Base-by-base conservation (phyloP, 495 filamentous ascomycete genomes). In the Penicillium desertorum region DNA sequence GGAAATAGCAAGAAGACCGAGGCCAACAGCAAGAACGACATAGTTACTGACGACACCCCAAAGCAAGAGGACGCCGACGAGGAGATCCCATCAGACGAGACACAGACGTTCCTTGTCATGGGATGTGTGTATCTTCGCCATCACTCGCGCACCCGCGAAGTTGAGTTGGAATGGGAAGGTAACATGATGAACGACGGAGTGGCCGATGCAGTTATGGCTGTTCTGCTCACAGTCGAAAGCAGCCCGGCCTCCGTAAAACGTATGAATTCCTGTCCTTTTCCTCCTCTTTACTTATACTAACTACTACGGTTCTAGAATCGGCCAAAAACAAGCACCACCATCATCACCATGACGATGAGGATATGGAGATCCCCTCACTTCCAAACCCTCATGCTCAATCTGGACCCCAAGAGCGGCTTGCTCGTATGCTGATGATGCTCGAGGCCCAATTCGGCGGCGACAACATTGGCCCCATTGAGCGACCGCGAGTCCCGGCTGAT, bases 181-280 rank as follows among this genome's bases (percentile, higher is more conserved):
- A 98, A 96, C 66, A 88, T 96, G 82, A 84, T 96, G 62, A 98
- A 98, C 65, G 94, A 98, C 62, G 90, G 92, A 30, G 94, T 98
- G 62, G 94, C 95, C 7, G 94, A 98, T 73, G 90, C 94, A 11
- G 89, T 96, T 16, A 87, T 97, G 77, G 94, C 89, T 5, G 90
- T 96, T 4, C 80, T 98, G 10, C 82, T 96, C 57, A 89, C 86
- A 0, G 86, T 96, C 14, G 95, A 98, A 74, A 93, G 87, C 70
- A 92, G 86, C 48, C 95, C 95, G 14, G 94, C 95, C 19, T 94
- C 94, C 14, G 92, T 98, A 34, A 95, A 91, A 68, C 89, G 92
- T 96, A 79, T 69, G 86, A n/a, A 51, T 32, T 17, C 20, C 16
- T 20, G 20, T 2, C 9, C 29, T 39, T 17, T 14, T 32, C 17